Conservation (phyloP, 1,139 yeast species). For the Zygoascus sp. region DNA sequence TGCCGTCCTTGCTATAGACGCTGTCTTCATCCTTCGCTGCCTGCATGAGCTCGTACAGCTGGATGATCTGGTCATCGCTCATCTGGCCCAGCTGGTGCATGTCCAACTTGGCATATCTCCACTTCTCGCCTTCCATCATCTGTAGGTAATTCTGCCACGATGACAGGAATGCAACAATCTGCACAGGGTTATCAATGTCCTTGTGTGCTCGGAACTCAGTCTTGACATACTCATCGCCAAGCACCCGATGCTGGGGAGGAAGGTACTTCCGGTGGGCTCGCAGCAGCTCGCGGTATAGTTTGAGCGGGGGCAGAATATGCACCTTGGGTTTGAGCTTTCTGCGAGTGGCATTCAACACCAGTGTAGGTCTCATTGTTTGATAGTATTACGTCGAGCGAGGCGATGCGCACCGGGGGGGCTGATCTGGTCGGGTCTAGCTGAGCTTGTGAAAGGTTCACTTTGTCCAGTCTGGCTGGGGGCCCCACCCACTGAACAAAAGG, state of each 20-base stretch:
- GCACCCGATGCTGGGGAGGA: slow-evolving; percentile 53
- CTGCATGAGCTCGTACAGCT: slow-evolving; percentile 66
- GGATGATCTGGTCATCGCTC: slow-evolving; percentile 92
- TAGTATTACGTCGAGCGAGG: not conserved
- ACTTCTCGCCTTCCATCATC: slow-evolving; percentile 65
- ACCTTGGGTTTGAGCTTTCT: slow-evolving; percentile 36
- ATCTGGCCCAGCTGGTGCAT: slow-evolving; percentile 66
- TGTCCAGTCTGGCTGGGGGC: too few species aligned
- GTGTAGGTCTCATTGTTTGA: slow-evolving; percentile 1
- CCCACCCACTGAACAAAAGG: too few species aligned
- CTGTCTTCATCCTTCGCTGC: slow-evolving; percentile 45
- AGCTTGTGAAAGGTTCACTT: too few species aligned
- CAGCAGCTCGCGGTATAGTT: slow-evolving; percentile 68
- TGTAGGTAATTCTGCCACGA: slow-evolving; percentile 88
- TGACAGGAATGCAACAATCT: slow-evolving; percentile 86
- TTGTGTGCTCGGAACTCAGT: slow-evolving; percentile 88
- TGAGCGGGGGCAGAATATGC: slow-evolving; percentile 76
- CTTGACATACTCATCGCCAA: slow-evolving; percentile 88
- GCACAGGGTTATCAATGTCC: slow-evolving; percentile 78
- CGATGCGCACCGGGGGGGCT: too few species aligned
- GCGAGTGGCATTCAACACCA: slow-evolving; percentile 12
- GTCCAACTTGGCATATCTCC: slow-evolving; percentile 69
- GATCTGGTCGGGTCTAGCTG: too few species aligned
- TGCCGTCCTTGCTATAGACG: slow-evolving; percentile 26
- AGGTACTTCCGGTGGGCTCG: slow-evolving; percentile 70